phyloP scores from a whole-genome alignment of 2,329 filamentous ascomycete species.

The Plenodomus tracheiphilus region DNA sequence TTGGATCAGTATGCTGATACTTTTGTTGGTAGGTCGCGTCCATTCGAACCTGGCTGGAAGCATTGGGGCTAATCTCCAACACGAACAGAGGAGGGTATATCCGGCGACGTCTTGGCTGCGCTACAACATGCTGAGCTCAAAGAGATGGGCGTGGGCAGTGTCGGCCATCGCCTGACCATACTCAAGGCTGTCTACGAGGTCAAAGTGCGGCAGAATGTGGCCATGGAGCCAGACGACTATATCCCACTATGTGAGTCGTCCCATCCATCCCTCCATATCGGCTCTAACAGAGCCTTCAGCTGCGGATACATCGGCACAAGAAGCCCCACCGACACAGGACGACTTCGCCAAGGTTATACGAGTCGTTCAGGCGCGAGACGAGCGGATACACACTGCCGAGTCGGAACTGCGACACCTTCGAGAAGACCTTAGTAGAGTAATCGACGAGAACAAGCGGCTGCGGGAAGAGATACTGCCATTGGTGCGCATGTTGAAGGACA shows the following conservation, averaged over 20 bases:
- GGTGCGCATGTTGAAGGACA: slow-evolving; percentile 87
- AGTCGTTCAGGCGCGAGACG: slow-evolving; percentile 85
- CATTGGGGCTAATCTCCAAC: too few relatives aligned
- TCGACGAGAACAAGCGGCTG: slow-evolving; percentile 84
- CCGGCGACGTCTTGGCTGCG: slow-evolving; percentile 86
- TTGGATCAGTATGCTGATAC: slow-evolving; percentile 79
- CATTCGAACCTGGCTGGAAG: too few relatives aligned
- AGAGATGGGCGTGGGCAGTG: slow-evolving; percentile 89
- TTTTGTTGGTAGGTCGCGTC: slow-evolving; percentile 72
- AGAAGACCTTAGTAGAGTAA: slow-evolving; percentile 51
- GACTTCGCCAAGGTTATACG: slow-evolving; percentile 91
- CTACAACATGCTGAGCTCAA: slow-evolving; percentile 92
- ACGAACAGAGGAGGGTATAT: slow-evolving; percentile 86
- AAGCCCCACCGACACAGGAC: slow-evolving; percentile 85
- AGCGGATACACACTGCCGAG: slow-evolving; percentile 83
- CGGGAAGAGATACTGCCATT: slow-evolving; percentile 91
- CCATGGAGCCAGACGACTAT: slow-evolving; percentile 91
- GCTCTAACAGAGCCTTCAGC: slow-evolving; percentile 56
- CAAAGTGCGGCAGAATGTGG: slow-evolving; percentile 90
- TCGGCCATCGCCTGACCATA: slow-evolving; percentile 92
- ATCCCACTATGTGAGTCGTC: slow-evolving; percentile 78
- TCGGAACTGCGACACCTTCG: slow-evolving; percentile 78
- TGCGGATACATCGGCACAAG: slow-evolving; percentile 83
- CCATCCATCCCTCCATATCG: neutral
- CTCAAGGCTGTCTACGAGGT: slow-evolving; percentile 95